Conservation (phyloP, 2,329 filamentous ascomycete species). For the Calonectria honghensis region DNA sequence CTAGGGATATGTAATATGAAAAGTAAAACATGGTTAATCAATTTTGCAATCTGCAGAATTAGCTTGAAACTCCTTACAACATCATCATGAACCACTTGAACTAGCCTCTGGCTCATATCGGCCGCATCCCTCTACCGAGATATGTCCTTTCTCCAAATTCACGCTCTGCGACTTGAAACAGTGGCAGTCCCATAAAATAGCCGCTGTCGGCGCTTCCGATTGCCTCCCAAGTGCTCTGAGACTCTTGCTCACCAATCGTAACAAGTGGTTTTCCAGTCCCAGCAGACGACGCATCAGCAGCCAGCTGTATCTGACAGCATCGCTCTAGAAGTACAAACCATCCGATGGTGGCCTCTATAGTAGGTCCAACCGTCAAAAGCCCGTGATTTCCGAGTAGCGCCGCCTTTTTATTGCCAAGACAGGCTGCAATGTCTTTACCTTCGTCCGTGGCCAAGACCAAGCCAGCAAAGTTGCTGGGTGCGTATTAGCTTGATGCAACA, state of each 20-base stretch:
- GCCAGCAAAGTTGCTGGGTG: slow-evolving; percentile 65
- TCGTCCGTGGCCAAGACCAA: slow-evolving; percentile 72
- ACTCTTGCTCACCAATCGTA: slow-evolving; percentile 81
- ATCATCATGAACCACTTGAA: not conserved
- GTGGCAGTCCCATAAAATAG: slow-evolving; percentile 75
- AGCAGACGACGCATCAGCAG: slow-evolving; percentile 76
- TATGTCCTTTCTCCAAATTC: slow-evolving; percentile 28
- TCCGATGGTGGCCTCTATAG: slow-evolving; percentile 71
- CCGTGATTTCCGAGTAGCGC: slow-evolving; percentile 74
- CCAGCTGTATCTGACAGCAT: slow-evolving; percentile 68
- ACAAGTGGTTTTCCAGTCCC: slow-evolving; percentile 79
- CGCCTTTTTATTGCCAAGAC: slow-evolving; percentile 70
- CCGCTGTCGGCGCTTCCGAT: slow-evolving; percentile 78
- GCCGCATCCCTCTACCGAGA: not conserved
- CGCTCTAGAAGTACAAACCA: slow-evolving; percentile 73
- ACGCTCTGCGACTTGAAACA: slow-evolving; percentile 31
- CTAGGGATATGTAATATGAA: not conserved
- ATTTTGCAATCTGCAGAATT: not conserved
- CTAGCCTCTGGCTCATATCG: not conserved
- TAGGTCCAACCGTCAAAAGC: slow-evolving; percentile 69
- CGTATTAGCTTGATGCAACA: too few species aligned
- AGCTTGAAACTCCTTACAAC: not conserved
- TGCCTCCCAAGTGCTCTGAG: slow-evolving; percentile 79
- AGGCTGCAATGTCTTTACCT: slow-evolving; percentile 68
- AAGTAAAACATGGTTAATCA: not conserved